These are phyloP conservation scores for Nakataea oryzae DNA, from an alignment of 2,329 filamentous ascomycete genomes.

Conservation along the genomic window DNA sequence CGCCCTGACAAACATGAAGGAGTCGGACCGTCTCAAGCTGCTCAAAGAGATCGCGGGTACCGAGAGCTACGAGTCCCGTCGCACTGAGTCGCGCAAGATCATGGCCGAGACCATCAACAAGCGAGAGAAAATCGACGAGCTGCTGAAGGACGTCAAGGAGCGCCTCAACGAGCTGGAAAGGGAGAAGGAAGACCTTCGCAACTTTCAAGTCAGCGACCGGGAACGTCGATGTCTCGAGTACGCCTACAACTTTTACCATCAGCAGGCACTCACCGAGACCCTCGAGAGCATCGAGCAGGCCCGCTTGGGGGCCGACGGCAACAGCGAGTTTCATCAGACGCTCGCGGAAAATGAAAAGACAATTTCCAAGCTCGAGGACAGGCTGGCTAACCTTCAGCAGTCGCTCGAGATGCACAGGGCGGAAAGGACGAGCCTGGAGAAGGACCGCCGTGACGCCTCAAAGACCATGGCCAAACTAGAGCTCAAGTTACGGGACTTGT, in stretches of 20 bases:
- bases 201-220: slow-evolving; percentile 89
- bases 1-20: slow-evolving; percentile 96
- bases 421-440: slow-evolving; percentile 79
- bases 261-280: slow-evolving; percentile 64
- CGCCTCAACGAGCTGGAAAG: slow-evolving; percentile 83
- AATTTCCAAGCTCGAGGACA: slow-evolving; percentile 63
- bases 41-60: slow-evolving; percentile 98
- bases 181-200: slow-evolving; percentile 90
- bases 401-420: slow-evolving; percentile 76
- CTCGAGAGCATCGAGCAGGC: slow-evolving; percentile 76
- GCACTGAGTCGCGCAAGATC: slow-evolving; percentile 87
- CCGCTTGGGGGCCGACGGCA: slow-evolving; percentile 73
- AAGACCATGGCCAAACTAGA: slow-evolving; percentile 77
- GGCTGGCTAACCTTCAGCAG: slow-evolving; percentile 71
- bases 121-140: slow-evolving; percentile 84
- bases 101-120: slow-evolving; percentile 97
- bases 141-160: slow-evolving; percentile 85
- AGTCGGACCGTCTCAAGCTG: slow-evolving; percentile 71
- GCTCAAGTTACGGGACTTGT: slow-evolving; percentile 69
- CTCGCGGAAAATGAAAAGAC: slow-evolving; percentile 73
- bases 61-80: slow-evolving; percentile 88
- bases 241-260: slow-evolving; percentile 84
- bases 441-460: slow-evolving; percentile 75
- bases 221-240: slow-evolving; percentile 90
- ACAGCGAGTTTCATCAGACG: slow-evolving; percentile 67